A percentile compares a stretch with the other conserved stretches of the same genome.
phyloP scores from a whole-genome alignment of 1,139 yeast species.

The Hyphopichia wangnamkhiaoensis region DNA sequence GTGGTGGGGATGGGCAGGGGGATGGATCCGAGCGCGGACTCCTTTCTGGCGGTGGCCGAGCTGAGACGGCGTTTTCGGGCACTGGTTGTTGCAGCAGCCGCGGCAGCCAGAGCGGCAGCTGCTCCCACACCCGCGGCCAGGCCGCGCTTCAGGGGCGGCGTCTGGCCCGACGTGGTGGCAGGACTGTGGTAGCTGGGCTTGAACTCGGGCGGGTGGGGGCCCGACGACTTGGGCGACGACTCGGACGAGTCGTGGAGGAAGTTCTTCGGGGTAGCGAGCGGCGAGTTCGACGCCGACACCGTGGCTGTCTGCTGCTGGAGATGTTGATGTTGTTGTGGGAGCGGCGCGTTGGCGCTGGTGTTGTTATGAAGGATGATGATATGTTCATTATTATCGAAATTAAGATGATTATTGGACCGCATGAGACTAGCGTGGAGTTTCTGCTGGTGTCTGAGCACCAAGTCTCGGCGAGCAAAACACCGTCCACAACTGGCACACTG shows the following conservation, averaged over 20 bases:
- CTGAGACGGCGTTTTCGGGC: conserved; percentile 5
- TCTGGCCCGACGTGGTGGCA: neutral
- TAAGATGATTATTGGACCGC: conserved; percentile 13
- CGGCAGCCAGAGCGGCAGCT: conserved; percentile 2
- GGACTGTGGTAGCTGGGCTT: neutral
- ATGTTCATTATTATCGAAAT: conserved; percentile 31
- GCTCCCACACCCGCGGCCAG: neutral
- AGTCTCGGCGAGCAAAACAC: conserved; percentile 50
- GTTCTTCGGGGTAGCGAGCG: no score
- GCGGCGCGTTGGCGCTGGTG: conserved; percentile 46
- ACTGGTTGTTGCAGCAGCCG: conserved; percentile 3
- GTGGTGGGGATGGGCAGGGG: conserved; percentile 28
- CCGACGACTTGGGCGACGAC: no score
- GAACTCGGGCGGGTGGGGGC: no score
- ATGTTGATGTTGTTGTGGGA: no score
- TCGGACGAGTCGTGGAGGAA: no score
- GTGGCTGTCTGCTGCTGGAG: no score
- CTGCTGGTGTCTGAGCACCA: conserved; percentile 50
- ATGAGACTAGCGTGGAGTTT: conserved; percentile 33
- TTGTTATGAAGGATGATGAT: conserved; percentile 45
- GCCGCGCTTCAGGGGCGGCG: neutral
- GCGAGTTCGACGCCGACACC: neutral
- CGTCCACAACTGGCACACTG: conserved; percentile 54
- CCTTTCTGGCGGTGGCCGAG: no score
- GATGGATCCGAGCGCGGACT: no score